A percentile compares a stretch with the other conserved stretches of the same genome.
Conservation (phyloP, 164 flowering plant species). For the Piper longum region DNA sequence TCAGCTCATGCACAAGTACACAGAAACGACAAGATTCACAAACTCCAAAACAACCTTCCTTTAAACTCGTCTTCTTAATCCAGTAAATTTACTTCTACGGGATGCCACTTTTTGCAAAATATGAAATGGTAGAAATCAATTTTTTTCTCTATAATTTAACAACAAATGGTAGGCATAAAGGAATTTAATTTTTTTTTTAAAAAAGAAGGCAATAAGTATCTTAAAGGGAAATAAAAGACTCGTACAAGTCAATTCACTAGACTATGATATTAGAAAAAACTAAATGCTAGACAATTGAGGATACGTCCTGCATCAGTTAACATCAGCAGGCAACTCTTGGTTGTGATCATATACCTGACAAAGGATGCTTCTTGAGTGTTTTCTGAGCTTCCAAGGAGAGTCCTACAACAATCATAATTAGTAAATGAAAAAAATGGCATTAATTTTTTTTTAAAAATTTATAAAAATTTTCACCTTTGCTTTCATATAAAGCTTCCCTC, state of each 20-base stretch:
- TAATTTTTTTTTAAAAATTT: not conserved
- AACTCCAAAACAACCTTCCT: not conserved
- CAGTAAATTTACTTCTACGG: no score
- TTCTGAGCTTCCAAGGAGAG: conserved; percentile 72
- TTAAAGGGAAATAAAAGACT: no score
- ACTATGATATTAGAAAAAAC: no score
- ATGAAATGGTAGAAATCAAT: no score
- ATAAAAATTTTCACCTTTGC: conserved; percentile 32
- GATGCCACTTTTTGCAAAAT: no score
- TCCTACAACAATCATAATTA: conserved; percentile 29
- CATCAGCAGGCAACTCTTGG: not conserved
- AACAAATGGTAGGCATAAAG: no score
- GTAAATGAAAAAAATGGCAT: not conserved
- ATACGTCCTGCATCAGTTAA: not conserved
- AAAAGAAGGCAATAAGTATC: no score
- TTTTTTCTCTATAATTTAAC: no score
- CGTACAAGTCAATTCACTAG: no score
- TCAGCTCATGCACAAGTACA: not conserved
- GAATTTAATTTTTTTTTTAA: no score
- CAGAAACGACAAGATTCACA: not conserved
- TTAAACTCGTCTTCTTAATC: not conserved
- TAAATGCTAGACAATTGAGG: no score
- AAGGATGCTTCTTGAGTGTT: conserved; percentile 68
- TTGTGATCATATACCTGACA: conserved; percentile 28
- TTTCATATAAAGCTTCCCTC: conserved; percentile 71